phyloP scores from a whole-genome alignment of 345 rosid species.

The Gossypium rotundifolium region DNA sequence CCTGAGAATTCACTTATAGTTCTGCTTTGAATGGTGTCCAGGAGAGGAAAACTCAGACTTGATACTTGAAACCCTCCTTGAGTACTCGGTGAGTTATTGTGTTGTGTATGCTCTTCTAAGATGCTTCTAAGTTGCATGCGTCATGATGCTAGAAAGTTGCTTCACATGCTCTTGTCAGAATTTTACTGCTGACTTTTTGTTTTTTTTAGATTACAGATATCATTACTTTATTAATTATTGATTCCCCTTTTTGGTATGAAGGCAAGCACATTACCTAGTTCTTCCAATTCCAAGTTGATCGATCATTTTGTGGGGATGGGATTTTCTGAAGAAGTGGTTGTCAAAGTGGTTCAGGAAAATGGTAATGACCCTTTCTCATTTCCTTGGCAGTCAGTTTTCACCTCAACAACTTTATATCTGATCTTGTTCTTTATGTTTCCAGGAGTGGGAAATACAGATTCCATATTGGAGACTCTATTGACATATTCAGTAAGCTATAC shows the following conservation, averaged over 20 bases:
- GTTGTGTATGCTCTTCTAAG: background rate
- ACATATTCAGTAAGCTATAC: background rate
- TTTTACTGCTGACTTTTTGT: background rate
- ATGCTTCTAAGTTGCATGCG: conserved; percentile 1
- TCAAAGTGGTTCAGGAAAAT: conserved; percentile 41
- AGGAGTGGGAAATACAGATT: conserved; percentile 54
- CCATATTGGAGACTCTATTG: conserved; percentile 37
- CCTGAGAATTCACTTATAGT: conserved; percentile 13
- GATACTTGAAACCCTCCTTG: conserved; percentile 51
- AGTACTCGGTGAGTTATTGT: conserved; percentile 37
- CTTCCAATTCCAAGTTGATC: conserved; percentile 41
- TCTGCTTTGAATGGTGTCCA: conserved; percentile 19
- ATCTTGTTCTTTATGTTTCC: conserved; percentile 8
- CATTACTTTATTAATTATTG: background rate
- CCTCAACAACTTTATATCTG: background rate
- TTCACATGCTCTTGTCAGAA: background rate
- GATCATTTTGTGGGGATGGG: conserved; percentile 53
- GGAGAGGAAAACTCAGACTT: conserved; percentile 43
- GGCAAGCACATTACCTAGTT: conserved; percentile 29
- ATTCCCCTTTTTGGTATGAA: conserved; percentile 10
- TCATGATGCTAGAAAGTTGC: background rate
- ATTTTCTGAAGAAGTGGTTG: conserved; percentile 37
- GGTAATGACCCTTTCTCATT: conserved; percentile 26
- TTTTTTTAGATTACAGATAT: background rate
- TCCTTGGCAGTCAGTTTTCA: background rate